Percentiles rank a stretch among this genome's conserved stretches.
phyloP scores from a whole-genome alignment of 768 basidiomycete species.

The Leccinum imitatum region DNA sequence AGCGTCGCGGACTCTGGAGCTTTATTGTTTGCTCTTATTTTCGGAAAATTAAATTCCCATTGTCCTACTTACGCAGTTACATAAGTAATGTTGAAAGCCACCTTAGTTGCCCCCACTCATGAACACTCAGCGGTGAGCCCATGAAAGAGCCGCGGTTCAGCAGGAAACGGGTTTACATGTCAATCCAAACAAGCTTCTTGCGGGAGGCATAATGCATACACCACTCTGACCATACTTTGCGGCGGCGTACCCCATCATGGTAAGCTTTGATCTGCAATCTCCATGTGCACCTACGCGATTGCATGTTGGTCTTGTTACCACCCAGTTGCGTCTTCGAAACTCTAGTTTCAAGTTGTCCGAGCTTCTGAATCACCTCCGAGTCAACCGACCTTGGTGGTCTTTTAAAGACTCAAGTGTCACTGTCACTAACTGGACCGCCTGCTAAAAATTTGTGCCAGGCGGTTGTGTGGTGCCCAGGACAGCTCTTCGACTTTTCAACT shows the following conservation, averaged over 20 bases:
- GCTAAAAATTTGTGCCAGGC: not conserved
- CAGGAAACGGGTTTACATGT: no score
- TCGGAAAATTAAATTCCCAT: not conserved
- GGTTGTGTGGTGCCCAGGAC: no score
- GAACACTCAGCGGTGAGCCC: not conserved
- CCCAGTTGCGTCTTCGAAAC: not conserved
- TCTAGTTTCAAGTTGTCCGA: not conserved
- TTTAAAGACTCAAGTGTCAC: not conserved
- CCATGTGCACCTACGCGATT: not conserved
- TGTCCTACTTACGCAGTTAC: not conserved
- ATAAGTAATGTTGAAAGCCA: not conserved
- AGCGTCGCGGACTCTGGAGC: conserved; percentile 18
- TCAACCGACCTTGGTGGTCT: not conserved
- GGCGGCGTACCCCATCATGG: not conserved
- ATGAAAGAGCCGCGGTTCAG: not conserved
- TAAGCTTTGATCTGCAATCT: not conserved
- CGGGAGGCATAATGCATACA: not conserved
- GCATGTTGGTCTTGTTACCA: not conserved
- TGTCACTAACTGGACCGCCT: not conserved
- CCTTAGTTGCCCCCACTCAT: not conserved
- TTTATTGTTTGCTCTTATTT: conserved; percentile 18
- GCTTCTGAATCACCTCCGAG: not conserved
- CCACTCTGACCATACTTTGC: not conserved
- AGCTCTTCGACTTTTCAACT: no score
- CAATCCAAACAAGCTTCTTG: not conserved